These are phyloP conservation scores for Xylariaceae sp. DNA, from an alignment of 2,329 filamentous ascomycete genomes.

Conservation along the genomic window DNA sequence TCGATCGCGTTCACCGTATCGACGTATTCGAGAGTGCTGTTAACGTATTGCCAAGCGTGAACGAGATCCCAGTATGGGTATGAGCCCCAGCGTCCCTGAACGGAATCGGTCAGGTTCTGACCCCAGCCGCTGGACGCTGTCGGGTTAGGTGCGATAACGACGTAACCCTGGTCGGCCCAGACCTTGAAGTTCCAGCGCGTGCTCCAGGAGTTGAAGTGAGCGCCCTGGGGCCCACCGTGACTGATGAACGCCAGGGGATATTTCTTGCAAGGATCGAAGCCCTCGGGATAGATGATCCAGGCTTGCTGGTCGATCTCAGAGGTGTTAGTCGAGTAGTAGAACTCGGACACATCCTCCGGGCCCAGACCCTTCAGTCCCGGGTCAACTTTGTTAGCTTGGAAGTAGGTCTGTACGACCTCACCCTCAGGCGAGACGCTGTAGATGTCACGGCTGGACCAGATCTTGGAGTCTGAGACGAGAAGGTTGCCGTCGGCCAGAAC, in stretches of 20 bases:
- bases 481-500: slow-evolving; percentile 26
- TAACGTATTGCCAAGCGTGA: slow-evolving; percentile 50
- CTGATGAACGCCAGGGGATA: slow-evolving; percentile 53
- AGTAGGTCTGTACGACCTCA: slow-evolving; percentile 28
- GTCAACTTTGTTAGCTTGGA: slow-evolving; percentile 34
- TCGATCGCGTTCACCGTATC: slow-evolving; percentile 48
- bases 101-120: slow-evolving; percentile 49
- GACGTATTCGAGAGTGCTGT: slow-evolving; percentile 46
- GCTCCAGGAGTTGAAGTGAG: slow-evolving; percentile 49
- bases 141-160: slow-evolving; percentile 52
- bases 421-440: slow-evolving; percentile 27
- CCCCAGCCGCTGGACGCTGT: slow-evolving; percentile 52
- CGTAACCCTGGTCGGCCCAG: slow-evolving; percentile 54
- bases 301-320: slow-evolving; percentile 31
- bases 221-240: slow-evolving; percentile 51
- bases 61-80: slow-evolving; percentile 52
- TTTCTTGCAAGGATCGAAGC: slow-evolving; percentile 36
- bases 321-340: slow-evolving; percentile 33
- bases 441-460: slow-evolving; percentile 34
- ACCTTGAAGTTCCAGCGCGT: slow-evolving; percentile 52
- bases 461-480: slow-evolving; percentile 33
- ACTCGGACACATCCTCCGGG: slow-evolving; percentile 32
- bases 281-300: slow-evolving; percentile 32
- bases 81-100: slow-evolving; percentile 48
- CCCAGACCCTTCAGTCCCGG: slow-evolving; percentile 30